Conservation (phyloP, 2,329 filamentous ascomycete species). For the Fusarium liriodendri region DNA sequence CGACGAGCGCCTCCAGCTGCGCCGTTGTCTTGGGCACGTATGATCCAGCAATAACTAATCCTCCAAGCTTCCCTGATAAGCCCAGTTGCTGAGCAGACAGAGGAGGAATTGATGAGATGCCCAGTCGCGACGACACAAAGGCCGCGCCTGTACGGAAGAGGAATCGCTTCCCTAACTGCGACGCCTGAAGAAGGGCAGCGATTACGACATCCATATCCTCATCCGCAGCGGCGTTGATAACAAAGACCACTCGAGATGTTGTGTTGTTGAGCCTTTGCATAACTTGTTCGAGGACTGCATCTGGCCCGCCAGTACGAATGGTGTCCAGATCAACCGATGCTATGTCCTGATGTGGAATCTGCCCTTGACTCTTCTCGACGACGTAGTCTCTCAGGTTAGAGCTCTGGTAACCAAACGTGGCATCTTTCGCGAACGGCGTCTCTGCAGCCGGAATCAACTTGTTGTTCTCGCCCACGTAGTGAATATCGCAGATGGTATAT, state of each 20-base stretch:
- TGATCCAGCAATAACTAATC: constrained; percentile 65
- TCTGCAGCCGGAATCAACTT: constrained; percentile 53
- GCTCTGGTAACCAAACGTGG: constrained; percentile 66
- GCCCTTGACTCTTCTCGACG: constrained; percentile 61
- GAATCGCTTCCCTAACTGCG: constrained; percentile 46
- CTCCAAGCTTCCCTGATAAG: constrained; percentile 54
- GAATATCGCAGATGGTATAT: constrained; percentile 66
- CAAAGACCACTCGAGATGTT: constrained; percentile 51
- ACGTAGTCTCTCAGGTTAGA: constrained; percentile 61
- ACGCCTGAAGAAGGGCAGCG: constrained; percentile 55
- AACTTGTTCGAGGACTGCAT: constrained; percentile 54
- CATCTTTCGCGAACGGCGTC: constrained; percentile 67
- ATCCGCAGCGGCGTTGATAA: constrained; percentile 64
- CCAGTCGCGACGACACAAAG: constrained; percentile 60
- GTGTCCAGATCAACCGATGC: constrained; percentile 58
- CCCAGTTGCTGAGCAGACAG: constrained; percentile 58
- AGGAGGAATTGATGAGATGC: constrained; percentile 61
- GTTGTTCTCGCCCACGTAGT: constrained; percentile 66
- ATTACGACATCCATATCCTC: constrained; percentile 67
- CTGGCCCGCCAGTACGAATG: constrained; percentile 58
- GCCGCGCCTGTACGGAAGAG: constrained; percentile 54
- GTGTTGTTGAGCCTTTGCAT: constrained; percentile 44
- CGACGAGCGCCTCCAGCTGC: constrained; percentile 58
- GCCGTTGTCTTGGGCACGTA: constrained; percentile 70
- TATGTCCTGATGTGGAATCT: constrained; percentile 52